Evolutionary conservation across 257 asterid genomes (phyloP).

Genomic region (Asclepias syriaca): DNA sequence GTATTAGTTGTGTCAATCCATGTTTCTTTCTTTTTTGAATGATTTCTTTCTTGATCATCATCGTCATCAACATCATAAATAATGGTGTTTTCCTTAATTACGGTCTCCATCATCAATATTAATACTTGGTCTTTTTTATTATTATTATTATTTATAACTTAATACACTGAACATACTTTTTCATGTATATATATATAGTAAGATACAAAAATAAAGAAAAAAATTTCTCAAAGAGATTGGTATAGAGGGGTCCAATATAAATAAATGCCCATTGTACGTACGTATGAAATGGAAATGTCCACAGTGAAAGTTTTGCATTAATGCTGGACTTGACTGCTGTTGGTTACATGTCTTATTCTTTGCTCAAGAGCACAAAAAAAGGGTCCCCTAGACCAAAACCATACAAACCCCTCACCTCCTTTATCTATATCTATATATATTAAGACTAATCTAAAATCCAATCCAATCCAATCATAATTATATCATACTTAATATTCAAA

Average conservation of each 20-base stretch:
- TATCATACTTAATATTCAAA: too few relatives aligned
- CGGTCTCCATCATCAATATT: neutral
- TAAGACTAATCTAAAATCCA: too few relatives aligned
- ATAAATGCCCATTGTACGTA: conserved; percentile 7
- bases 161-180: neutral
- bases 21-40: too few relatives aligned
- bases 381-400: neutral
- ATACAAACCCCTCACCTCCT: neutral
- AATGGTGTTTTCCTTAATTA: neutral
- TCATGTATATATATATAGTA: too few relatives aligned
- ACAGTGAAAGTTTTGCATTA: conserved; percentile 14
- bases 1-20: neutral
- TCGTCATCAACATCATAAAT: too few relatives aligned
- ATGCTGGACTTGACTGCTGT: conserved; percentile 26
- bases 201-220: too few relatives aligned
- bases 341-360: conserved; percentile 27
- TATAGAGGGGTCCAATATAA: neutral
- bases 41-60: neutral
- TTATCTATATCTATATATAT: neutral
- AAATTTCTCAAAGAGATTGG: neutral
- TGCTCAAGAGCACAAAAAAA: neutral
- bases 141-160: too few relatives aligned
- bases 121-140: too few relatives aligned
- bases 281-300: conserved; percentile 6
- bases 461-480: too few relatives aligned